Base-by-base conservation (phyloP, 2,329 filamentous ascomycete species). In the Alternaria triticimaculans region DNA sequence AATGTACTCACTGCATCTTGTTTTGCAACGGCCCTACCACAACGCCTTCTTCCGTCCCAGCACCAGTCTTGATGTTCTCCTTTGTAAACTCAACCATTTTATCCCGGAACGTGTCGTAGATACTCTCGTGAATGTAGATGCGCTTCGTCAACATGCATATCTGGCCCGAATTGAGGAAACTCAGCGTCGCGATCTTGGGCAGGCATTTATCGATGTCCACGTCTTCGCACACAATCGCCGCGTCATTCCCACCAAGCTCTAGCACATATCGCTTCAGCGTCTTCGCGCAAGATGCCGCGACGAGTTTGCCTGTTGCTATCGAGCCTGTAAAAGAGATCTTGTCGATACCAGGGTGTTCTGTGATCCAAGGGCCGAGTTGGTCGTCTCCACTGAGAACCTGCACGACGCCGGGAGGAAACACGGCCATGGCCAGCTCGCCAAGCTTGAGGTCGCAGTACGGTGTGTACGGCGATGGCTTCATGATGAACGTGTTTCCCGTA, bases 321-420 rank as follows among this genome's bases (percentile, higher is more conserved):
- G 86, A 89, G 3, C 89, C 88, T 0, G 88, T 90, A 76, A 91
- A 90, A 60, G 82, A 84, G 71, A 90, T 85, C 81, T 89, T 90
- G 65, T 85, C 83, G 60, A 90, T 84, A 10, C 82, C 86, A 0
- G 86, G 86, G 68, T 90, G 88, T 10, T 77, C 78, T 0, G 87
- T 89, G 21, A 90, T 75, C 83, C 82, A 84, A 0, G 87, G 87
- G 1, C 88, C 88, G 2, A 90, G 83, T 46, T 81, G 80, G 67
- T 90, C 87, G 44, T 86, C 87, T 5, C 88, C 89, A 48, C 85
- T 85, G 3, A 91, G 76, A 0, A 82, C 85, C 66, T 90, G 87
- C 0, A 90, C 75, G 5, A 91, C 87, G 26, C 89, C 89, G 0
- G 86, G 85, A 0, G 87, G 87, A 76, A 90, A 88, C 75, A 88